Evolutionary conservation across 495 filamentous ascomycete genomes (phyloP).

Genomic region (Jackrogersella minutella): DNA sequence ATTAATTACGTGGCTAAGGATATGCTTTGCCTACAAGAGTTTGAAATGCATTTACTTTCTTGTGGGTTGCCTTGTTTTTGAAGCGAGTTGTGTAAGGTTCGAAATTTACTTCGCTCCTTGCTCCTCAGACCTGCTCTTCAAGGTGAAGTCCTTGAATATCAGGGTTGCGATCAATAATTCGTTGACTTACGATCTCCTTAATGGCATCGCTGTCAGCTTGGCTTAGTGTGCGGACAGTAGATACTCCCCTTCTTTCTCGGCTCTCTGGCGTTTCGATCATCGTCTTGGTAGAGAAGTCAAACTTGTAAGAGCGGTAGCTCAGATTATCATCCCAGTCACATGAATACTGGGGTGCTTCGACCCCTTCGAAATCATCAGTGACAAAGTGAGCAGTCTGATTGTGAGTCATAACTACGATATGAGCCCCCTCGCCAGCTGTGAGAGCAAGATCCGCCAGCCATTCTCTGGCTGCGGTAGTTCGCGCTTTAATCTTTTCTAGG

Average conservation of each 20-base stretch:
- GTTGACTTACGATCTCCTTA: neutral
- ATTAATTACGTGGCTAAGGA: too few species aligned
- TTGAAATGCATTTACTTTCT: too few species aligned
- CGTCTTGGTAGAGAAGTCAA: neutral
- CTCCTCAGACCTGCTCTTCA: too few species aligned
- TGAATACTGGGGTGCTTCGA: neutral
- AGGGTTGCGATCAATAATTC: neutral
- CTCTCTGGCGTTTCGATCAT: neutral
- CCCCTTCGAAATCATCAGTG: neutral
- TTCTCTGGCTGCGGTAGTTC: neutral
- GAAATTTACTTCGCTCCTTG: too few species aligned
- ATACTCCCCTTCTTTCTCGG: neutral
- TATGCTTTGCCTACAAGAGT: too few species aligned
- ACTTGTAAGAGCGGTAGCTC: conserved; percentile 1
- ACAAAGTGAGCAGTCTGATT: neutral
- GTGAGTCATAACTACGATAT: neutral
- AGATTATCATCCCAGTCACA: neutral
- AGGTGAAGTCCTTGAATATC: neutral
- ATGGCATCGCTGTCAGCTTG: neutral
- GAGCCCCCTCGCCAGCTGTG: neutral
- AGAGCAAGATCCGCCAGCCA: neutral
- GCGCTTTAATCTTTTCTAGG: neutral
- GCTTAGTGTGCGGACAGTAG: neutral
- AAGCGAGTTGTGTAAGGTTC: too few species aligned
- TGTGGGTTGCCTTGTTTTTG: too few species aligned